A percentile compares a stretch with the other conserved stretches of the same genome.
phyloP scores from a whole-genome alignment of 805 yeast genomes.

The Pachysolen tannophilus region DNA sequence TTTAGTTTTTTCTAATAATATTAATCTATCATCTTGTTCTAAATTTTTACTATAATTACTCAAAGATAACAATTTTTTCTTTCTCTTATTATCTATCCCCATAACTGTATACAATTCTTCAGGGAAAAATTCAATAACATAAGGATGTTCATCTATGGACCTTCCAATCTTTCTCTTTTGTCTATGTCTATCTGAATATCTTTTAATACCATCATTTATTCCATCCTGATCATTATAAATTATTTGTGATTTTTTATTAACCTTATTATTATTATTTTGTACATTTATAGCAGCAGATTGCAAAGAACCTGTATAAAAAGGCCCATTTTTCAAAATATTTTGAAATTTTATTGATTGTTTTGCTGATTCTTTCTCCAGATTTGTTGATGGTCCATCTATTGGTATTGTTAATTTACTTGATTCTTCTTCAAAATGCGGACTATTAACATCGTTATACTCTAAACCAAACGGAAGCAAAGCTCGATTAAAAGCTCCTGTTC shows the following conservation, averaged over 20 bases:
- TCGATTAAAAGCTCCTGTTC: no score
- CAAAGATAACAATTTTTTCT: slow-evolving; percentile 38
- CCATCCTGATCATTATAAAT: slow-evolving; percentile 31
- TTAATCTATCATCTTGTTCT: slow-evolving; percentile 4
- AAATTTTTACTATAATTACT: slow-evolving; percentile 25
- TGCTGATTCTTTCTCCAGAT: slow-evolving; percentile 43
- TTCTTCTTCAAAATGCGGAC: slow-evolving; percentile 28
- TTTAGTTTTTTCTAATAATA: slow-evolving; percentile 7
- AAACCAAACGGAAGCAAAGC: slow-evolving; percentile 64
- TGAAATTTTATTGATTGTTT: slow-evolving; percentile 47
- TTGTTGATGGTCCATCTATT: slow-evolving; percentile 49
- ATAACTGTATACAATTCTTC: slow-evolving; percentile 65
- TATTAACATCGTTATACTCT: slow-evolving; percentile 52
- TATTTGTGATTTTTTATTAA: slow-evolving; percentile 16
- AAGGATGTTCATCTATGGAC: slow-evolving; percentile 74
- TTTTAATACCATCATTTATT: slow-evolving; percentile 60
- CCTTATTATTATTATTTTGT: slow-evolving; percentile 12
- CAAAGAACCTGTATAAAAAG: slow-evolving; percentile 56
- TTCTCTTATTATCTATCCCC: slow-evolving; percentile 51
- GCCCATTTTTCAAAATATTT: slow-evolving; percentile 51
- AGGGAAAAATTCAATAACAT: slow-evolving; percentile 64
- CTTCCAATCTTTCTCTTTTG: slow-evolving; percentile 63
- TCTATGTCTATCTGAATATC: slow-evolving; percentile 76
- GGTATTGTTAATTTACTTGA: slow-evolving; percentile 43
- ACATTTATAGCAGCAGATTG: slow-evolving; percentile 15